These are phyloP conservation scores for Aureobasidium sp. DNA, from an alignment of 2,329 filamentous ascomycete species.

Conservation along the genomic window DNA sequence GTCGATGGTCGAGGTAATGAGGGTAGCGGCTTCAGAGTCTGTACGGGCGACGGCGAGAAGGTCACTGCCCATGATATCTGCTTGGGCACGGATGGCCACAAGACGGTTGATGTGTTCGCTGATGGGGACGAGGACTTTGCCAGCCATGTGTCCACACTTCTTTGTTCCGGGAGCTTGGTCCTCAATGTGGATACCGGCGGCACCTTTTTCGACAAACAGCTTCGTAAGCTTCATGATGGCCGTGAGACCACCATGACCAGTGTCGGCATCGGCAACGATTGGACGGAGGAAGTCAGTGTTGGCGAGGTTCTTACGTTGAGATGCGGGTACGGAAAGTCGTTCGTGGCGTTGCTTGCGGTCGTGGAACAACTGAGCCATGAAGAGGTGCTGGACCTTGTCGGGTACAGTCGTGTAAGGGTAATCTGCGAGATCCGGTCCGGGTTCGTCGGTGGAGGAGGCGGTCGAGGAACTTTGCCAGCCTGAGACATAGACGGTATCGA, in stretches of 20 bases:
- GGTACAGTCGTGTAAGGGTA: slow-evolving; percentile 93
- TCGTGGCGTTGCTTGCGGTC: slow-evolving; percentile 98
- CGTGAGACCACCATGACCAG: slow-evolving; percentile 93
- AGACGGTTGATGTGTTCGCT: slow-evolving; percentile 97
- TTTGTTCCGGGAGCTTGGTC: slow-evolving; percentile 97
- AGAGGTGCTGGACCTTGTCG: slow-evolving; percentile 95
- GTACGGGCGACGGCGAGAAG: slow-evolving; percentile 88
- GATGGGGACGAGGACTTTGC: slow-evolving; percentile 94
- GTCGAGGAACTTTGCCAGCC: slow-evolving; percentile 99
- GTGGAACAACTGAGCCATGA: slow-evolving; percentile 98
- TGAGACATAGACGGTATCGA: slow-evolving; percentile 97
- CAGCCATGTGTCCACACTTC: slow-evolving; percentile 99
- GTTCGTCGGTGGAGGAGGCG: slow-evolving; percentile 88
- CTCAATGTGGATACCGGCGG: slow-evolving; percentile 96
- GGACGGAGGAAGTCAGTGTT: slow-evolving; percentile 92
- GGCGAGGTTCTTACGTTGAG: slow-evolving; percentile 60
- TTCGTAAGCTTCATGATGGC: slow-evolving; percentile 99
- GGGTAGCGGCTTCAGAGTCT: slow-evolving; percentile 93
- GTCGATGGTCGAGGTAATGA: slow-evolving; percentile 95
- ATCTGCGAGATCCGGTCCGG: slow-evolving; percentile 93
- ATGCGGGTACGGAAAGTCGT: slow-evolving; percentile 66
- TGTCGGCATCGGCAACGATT: slow-evolving; percentile 95
- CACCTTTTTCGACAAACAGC: slow-evolving; percentile 92
- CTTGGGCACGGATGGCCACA: slow-evolving; percentile 92
- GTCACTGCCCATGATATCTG: slow-evolving; percentile 94